Conservation (phyloP, 202 grass and related monocot genomes). For the Eragrostis tef region DNA sequence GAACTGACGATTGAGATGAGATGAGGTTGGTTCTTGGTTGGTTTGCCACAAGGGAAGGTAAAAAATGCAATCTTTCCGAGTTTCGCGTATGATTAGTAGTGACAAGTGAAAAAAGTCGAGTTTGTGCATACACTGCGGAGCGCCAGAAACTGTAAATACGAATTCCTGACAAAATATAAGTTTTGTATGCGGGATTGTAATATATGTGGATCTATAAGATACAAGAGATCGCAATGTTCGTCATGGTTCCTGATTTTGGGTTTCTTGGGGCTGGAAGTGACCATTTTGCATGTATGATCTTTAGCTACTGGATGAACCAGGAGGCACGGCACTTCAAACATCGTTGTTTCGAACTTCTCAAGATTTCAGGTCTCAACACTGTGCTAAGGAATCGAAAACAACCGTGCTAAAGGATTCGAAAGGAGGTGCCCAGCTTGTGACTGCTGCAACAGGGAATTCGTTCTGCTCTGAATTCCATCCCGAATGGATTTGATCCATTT, state of each 20-base stretch:
- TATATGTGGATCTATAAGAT: background rate
- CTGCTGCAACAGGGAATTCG: background rate
- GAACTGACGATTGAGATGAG: background rate
- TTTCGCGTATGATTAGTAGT: background rate
- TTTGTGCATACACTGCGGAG: constrained; percentile 27
- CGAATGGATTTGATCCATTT: background rate
- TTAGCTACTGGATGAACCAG: too few relatives aligned
- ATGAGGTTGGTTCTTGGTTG: background rate
- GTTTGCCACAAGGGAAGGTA: constrained; percentile 34
- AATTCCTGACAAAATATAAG: constrained; percentile 36
- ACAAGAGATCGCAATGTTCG: constrained; percentile 11
- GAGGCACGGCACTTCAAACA: background rate
- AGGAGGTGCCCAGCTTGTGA: too few relatives aligned
- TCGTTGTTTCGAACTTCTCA: background rate
- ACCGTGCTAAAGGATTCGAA: too few relatives aligned
- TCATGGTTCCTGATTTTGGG: background rate
- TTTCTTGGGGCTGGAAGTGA: too few relatives aligned
- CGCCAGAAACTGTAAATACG: constrained; percentile 57
- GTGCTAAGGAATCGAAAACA: background rate
- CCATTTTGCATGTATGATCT: too few relatives aligned
- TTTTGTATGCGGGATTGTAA: constrained; percentile 2
- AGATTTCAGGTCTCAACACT: background rate
- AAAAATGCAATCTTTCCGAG: constrained; percentile 28
- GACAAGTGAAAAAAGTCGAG: background rate
- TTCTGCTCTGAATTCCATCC: background rate